Base-by-base conservation (phyloP, 371 early-diverging fungal genomes). In the Circinella umbellata region DNA sequence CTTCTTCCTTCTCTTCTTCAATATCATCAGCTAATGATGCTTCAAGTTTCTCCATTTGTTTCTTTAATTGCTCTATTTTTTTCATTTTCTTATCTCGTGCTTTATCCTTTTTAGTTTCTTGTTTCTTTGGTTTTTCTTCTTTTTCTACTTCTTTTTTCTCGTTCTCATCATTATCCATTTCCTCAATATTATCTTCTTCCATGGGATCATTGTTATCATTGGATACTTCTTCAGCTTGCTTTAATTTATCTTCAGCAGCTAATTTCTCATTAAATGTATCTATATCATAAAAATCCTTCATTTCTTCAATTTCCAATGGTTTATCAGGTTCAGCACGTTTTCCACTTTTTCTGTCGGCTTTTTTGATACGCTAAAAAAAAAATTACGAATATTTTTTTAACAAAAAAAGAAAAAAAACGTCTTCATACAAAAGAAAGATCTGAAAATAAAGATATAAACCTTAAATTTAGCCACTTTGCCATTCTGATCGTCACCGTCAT, bases 401-500 rank as follows among this genome's bases (percentile, higher is more conserved):
- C 14, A 51, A 51, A 13, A 51, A 15, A 51, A 13, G 1, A 51
- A 8, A 51, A 51, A 13, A 15, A 20, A 57, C 35, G 57, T 27
- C 27, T 27, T 27, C 2, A 27, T 27, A 27, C 27, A 27, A 27
- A 27, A 27, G n/a, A 20, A 57, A 7, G 57, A 57, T 57, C 57
- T 27, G 20, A 53, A n/a, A 51, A 55, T 3, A 18, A 27, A 57
- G 27, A 51, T 5, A 14, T 4, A 51, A 13, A 93, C 94, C 86
- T 92, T 91, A 72, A 93, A 92, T 65, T 83, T 85, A 36, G 91
- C 84, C 0, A 88, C 86, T 73, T 84, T 88, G 48, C 93, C 94
- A 7, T 86, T 85, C 0, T 71, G 75, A 13, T 83, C 85, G 46
- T 87, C 88, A 5, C 88, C 89, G 64, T 90, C 89, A 76, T 88